These are phyloP conservation scores for Canariomyces notabilis DNA, from an alignment of 2,329 filamentous ascomycete species.

Conservation along the genomic window DNA sequence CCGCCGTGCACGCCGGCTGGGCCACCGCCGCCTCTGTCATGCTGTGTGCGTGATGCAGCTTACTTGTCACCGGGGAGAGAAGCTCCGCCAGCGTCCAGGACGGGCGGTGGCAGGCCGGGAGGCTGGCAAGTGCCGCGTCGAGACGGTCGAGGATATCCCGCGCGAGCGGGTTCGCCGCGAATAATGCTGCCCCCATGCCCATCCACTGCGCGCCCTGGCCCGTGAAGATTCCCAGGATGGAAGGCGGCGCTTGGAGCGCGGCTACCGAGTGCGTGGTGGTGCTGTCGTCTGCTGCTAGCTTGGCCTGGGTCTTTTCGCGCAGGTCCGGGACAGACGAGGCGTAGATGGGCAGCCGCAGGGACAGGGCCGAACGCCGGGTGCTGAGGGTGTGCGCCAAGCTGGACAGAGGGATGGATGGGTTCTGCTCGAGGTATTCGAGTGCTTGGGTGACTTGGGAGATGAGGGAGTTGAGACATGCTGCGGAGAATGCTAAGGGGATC, in stretches of 20 bases:
- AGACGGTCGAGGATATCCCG: neutral
- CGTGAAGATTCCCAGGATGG: slow-evolving; percentile 25
- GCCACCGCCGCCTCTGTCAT: slow-evolving; percentile 22
- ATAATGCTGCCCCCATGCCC: slow-evolving; percentile 25
- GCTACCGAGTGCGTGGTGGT: neutral
- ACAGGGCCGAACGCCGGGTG: too few species aligned
- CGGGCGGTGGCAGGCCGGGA: slow-evolving; percentile 10
- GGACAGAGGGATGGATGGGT: too few species aligned
- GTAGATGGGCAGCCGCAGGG: slow-evolving; percentile 3
- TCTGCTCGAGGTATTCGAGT: too few species aligned
- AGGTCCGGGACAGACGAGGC: slow-evolving; percentile 39
- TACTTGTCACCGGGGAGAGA: neutral
- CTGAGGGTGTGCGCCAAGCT: too few species aligned
- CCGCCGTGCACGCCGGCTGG: slow-evolving; percentile 34
- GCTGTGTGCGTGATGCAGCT: too few species aligned
- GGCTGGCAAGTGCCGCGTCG: neutral
- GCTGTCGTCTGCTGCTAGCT: neutral
- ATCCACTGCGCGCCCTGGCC: slow-evolving; percentile 30
- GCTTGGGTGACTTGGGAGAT: too few species aligned
- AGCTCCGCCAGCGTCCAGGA: slow-evolving; percentile 18
- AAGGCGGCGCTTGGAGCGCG: neutral
- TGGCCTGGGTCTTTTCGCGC: neutral
- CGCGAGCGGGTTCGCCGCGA: slow-evolving; percentile 7
- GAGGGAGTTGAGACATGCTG: slow-evolving; percentile 1
- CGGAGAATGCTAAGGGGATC: slow-evolving; percentile 12